These are phyloP conservation scores for Ustilago lituana DNA, from an alignment of 1,284 basidiomycete species.

Conservation along the genomic window DNA sequence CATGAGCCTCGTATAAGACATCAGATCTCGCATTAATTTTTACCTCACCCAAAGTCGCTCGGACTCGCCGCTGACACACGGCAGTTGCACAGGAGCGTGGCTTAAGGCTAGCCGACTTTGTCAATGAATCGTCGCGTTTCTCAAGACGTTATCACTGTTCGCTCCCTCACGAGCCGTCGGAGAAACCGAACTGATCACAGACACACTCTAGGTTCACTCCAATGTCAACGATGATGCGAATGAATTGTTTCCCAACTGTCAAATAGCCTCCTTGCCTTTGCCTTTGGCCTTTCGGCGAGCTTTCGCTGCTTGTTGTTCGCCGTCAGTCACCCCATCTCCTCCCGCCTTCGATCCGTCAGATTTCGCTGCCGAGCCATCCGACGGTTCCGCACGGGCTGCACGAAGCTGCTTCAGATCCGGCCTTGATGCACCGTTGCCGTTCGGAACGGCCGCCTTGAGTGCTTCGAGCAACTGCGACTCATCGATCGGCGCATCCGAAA, in stretches of 20 bases:
- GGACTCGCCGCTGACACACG: too few species aligned
- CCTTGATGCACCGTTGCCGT: neutral
- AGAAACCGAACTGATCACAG: too few species aligned
- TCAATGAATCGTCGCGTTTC: too few species aligned
- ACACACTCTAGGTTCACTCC: too few species aligned
- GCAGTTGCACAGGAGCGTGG: too few species aligned
- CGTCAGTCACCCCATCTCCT: neutral
- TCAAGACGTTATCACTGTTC: too few species aligned
- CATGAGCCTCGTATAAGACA: too few species aligned
- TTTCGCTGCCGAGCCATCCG: neutral
- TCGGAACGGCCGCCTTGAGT: slow-evolving; percentile 7
- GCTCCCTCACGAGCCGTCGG: too few species aligned
- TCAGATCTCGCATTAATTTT: too few species aligned
- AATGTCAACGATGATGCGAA: neutral
- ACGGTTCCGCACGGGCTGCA: neutral
- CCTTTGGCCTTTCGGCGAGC: slow-evolving; percentile 22
- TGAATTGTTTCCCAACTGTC: neutral
- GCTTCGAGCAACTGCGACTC: slow-evolving; percentile 14
- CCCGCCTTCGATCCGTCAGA: neutral
- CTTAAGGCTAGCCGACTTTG: too few species aligned
- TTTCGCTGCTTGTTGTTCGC: slow-evolving; percentile 7
- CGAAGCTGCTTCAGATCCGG: slow-evolving; percentile 11
- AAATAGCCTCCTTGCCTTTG: slow-evolving; percentile 27
- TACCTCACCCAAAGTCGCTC: too few species aligned
- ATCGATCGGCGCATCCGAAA: slow-evolving; percentile 1